Conservation (phyloP, 2,329 filamentous ascomycete genomes). For the Paecilomyces niveus region DNA sequence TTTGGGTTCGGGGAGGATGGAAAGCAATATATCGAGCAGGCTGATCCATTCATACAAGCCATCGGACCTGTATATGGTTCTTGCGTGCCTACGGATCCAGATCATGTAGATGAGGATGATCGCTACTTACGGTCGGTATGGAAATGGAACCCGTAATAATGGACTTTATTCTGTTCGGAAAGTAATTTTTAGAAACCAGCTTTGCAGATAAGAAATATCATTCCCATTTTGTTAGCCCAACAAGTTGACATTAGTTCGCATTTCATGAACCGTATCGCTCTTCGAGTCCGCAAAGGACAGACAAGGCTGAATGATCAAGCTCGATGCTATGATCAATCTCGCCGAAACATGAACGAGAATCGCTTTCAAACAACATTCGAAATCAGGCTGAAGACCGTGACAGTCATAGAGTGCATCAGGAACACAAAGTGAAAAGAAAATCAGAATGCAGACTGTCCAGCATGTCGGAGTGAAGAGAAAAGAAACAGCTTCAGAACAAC, state of each 20-base stretch:
- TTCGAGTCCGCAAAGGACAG: background rate
- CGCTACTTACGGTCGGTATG: too few species aligned
- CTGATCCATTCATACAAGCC: too few species aligned
- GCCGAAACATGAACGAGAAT: background rate
- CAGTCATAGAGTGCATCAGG: background rate
- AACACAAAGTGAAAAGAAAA: background rate
- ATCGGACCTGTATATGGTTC: too few species aligned
- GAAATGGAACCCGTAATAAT: too few species aligned
- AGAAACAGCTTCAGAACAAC: background rate
- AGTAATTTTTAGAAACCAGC: too few species aligned
- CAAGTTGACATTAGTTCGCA: background rate
- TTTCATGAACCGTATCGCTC: background rate
- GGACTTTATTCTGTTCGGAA: too few species aligned
- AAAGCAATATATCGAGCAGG: too few species aligned
- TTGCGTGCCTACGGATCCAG: too few species aligned
- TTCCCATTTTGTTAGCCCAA: background rate
- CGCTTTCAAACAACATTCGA: background rate
- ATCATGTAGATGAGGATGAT: too few species aligned
- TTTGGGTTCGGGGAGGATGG: too few species aligned
- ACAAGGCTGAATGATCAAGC: background rate
- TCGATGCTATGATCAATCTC: background rate
- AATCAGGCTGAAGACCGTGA: background rate
- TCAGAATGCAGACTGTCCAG: background rate
- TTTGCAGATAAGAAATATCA: background rate
- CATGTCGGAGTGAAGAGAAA: background rate